Conservation (phyloP, 441 rosid species). For the Aleurites moluccanus region DNA sequence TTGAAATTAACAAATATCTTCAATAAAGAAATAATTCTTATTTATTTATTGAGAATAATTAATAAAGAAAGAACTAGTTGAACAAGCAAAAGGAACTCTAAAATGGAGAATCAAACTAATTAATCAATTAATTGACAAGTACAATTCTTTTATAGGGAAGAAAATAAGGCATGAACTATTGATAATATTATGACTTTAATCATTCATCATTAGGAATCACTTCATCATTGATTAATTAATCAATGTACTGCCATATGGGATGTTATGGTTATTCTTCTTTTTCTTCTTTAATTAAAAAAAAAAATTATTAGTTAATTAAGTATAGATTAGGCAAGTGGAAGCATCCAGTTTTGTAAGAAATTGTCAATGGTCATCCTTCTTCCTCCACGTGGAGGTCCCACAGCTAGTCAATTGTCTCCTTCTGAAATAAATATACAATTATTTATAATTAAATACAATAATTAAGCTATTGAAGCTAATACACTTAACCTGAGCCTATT, state of each 20-base stretch:
- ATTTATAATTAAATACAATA: background rate
- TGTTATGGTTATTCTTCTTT: background rate
- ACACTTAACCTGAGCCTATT: too few relatives aligned
- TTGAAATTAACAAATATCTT: conserved; percentile 23
- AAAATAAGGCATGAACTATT: too few relatives aligned
- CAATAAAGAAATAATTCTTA: background rate
- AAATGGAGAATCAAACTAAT: background rate
- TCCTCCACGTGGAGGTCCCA: conserved; percentile 42
- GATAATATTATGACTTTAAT: background rate
- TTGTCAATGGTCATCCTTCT: conserved; percentile 31
- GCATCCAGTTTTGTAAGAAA: conserved; percentile 10
- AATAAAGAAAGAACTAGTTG: too few relatives aligned
- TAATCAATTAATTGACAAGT: too few relatives aligned
- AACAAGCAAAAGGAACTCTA: too few relatives aligned
- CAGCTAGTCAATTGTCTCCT: conserved; percentile 20
- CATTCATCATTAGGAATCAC: background rate
- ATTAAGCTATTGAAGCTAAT: too few relatives aligned
- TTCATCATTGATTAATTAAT: background rate
- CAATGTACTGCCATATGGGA: conserved; percentile 11
- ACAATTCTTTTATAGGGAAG: too few relatives aligned
- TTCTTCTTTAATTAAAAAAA: too few relatives aligned
- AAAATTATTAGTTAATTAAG: background rate
- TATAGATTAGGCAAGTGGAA: conserved; percentile 5
- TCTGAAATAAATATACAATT: conserved; percentile 8
- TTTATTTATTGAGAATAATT: too few relatives aligned